Base-by-base conservation (phyloP, 768 basidiomycete genomes). In the Piloderma croceum region DNA sequence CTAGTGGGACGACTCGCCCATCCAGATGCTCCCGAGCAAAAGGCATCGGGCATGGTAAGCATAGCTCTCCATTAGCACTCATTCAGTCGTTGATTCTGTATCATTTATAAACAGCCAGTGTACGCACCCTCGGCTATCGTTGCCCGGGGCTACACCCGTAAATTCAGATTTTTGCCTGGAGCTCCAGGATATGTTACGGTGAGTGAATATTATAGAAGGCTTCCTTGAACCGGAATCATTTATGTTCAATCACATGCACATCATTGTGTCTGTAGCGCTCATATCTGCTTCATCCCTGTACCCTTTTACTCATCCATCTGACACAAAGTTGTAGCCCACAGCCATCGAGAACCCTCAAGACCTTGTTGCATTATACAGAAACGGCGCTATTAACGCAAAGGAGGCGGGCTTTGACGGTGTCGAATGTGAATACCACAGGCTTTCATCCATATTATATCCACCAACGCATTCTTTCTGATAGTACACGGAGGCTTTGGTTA, bases 351-450 rank as follows among this genome's bases (percentile, higher is more conserved):
- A 76, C 42, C 73, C 76, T 17, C 49, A 54, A 34, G 47, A 50
- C 4, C 43, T 71, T 40, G 54, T 74, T 18, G 52, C 59, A 9
- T 54, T 57, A 23, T 76, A 61, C 57, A 68, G 62, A 39, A 47
- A 65, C 39, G 70, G 73, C 1, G 74, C 73, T 2, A 39, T 62
- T 22, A 70, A 71, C 34, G 74, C 74, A 2, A 71, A 71, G 33
- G 61, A 63, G 38, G 72, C 73, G n/a, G 77, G 76, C 3, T 77
- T 76, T 48, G 76, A 79, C 47, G 75, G 75, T 4, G 67, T 76
- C 20, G 74, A 77, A 57, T 41, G 70, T 70, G 51, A 39, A 64
- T 47, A 3, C 15, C 10, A 29, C 27, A 9, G 27, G 27, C 9
- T 9, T 29, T 9, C 27, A 29, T 29, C 27, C 27, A 9, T 29